Conservation (phyloP, 106 monocot species). For the Dendrobium officinale region DNA sequence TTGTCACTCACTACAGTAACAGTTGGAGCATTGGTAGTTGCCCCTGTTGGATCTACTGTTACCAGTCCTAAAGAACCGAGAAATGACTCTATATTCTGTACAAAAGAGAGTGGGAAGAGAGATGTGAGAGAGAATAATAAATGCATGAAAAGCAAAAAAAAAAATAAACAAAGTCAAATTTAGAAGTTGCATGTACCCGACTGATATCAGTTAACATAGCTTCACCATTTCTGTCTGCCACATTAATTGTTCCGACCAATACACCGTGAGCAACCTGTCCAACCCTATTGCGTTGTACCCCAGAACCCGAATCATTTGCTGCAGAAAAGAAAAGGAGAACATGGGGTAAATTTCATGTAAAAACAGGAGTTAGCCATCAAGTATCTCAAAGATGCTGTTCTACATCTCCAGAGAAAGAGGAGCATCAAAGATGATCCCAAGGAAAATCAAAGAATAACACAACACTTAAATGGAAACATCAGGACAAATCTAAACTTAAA, state of each 20-base stretch:
- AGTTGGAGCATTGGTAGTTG: conserved; percentile 23
- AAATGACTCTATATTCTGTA: conserved; percentile 67
- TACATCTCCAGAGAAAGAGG: background rate
- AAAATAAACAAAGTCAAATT: background rate
- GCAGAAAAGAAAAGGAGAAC: background rate
- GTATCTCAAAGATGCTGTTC: background rate
- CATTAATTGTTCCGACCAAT: conserved; percentile 53
- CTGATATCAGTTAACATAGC: conserved; percentile 34
- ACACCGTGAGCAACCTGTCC: conserved; percentile 57
- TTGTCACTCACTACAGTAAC: conserved; percentile 17
- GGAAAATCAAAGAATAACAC: background rate
- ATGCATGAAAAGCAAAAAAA: background rate
- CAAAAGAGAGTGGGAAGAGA: background rate
- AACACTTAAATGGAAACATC: no score
- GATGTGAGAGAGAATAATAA: background rate
- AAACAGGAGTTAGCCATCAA: background rate
- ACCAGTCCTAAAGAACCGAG: conserved; percentile 49
- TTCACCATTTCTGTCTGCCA: conserved; percentile 39
- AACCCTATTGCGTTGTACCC: background rate
- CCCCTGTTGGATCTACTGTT: conserved; percentile 9
- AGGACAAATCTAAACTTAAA: no score
- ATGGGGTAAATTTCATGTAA: background rate
- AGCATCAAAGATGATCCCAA: background rate
- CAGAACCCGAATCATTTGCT: conserved; percentile 4
- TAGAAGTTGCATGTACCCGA: background rate